Conservation (phyloP, 2,329 filamentous ascomycete genomes). For the Colletotrichum sp. region DNA sequence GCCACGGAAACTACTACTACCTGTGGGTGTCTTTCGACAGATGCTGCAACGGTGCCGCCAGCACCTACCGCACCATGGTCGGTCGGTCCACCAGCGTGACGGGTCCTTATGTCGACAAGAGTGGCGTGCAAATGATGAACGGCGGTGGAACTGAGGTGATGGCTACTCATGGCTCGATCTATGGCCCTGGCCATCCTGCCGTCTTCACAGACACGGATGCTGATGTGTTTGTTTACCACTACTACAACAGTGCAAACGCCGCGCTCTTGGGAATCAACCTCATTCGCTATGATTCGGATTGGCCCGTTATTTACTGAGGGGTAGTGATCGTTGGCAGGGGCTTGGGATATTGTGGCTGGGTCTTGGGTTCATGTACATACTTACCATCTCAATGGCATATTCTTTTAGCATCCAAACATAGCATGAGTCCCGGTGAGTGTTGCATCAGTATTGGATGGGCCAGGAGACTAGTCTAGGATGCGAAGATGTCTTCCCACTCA, state of each 20-base stretch:
- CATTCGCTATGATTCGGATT: constrained; percentile 30
- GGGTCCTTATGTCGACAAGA: constrained; percentile 31
- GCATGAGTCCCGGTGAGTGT: not conserved
- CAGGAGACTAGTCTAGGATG: not conserved
- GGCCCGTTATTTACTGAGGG: constrained; percentile 32
- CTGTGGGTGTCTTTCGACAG: constrained; percentile 36
- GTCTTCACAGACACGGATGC: constrained; percentile 34
- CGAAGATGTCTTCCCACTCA: not conserved
- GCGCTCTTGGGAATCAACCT: constrained; percentile 34
- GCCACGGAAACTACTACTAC: constrained; percentile 32
- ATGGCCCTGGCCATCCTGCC: constrained; percentile 35
- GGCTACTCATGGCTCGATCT: constrained; percentile 30
- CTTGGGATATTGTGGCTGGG: not conserved
- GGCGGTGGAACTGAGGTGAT: constrained; percentile 34
- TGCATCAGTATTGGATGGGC: not conserved
- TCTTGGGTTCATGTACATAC: not conserved
- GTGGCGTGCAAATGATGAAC: constrained; percentile 27
- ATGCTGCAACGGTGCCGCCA: constrained; percentile 32
- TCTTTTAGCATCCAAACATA: not conserved
- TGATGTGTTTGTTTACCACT: constrained; percentile 35
- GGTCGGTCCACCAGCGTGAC: constrained; percentile 32
- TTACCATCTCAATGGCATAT: not conserved
- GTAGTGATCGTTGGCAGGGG: not conserved
- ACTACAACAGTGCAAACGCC: constrained; percentile 28
- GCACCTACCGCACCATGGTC: constrained; percentile 37